phyloP scores from a whole-genome alignment of 2,329 filamentous ascomycete genomes.

The Harringtonia lauricola region DNA sequence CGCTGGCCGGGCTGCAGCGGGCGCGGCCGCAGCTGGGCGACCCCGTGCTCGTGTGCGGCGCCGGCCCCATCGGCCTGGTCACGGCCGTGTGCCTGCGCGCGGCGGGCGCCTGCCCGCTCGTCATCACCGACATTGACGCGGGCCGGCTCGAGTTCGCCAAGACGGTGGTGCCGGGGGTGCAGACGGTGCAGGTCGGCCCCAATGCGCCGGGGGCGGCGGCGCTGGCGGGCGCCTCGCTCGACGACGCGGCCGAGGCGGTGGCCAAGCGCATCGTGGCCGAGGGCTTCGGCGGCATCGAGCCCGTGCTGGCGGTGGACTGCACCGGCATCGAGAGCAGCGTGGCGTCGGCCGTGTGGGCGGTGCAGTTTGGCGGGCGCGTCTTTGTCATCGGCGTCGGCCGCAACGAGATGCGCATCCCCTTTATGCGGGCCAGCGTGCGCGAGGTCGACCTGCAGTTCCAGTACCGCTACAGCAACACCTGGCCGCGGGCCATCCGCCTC shows the following conservation, averaged over 20 bases:
- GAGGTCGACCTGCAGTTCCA: slow-evolving; percentile 96
- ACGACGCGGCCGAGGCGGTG: slow-evolving; percentile 55
- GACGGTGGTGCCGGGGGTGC: slow-evolving; percentile 66
- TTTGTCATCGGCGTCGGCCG: slow-evolving; percentile 94
- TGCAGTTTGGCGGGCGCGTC: slow-evolving; percentile 93
- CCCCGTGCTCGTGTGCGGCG: slow-evolving; percentile 79
- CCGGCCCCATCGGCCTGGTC: slow-evolving; percentile 87
- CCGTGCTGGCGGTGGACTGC: slow-evolving; percentile 77
- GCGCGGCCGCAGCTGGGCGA: slow-evolving; percentile 75
- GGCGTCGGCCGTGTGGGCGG: slow-evolving; percentile 72
- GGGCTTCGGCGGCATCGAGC: slow-evolving; percentile 68
- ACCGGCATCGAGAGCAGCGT: slow-evolving; percentile 91
- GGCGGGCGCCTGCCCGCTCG: slow-evolving; percentile 79
- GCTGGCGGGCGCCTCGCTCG: too few relatives aligned
- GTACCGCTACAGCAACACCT: slow-evolving; percentile 93
- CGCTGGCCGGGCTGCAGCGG: slow-evolving; percentile 77
- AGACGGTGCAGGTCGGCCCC: slow-evolving; percentile 65
- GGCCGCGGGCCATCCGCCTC: slow-evolving; percentile 84
- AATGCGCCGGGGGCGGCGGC: not conserved
- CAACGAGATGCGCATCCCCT: slow-evolving; percentile 91
- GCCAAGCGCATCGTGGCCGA: slow-evolving; percentile 54
- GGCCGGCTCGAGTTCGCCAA: slow-evolving; percentile 77
- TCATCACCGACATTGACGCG: slow-evolving; percentile 91
- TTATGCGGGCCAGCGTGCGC: slow-evolving; percentile 82
- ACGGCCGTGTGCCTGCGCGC: slow-evolving; percentile 75